phyloP scores from a whole-genome alignment of 2,329 filamentous ascomycete species.

The Alternaria infectoria region DNA sequence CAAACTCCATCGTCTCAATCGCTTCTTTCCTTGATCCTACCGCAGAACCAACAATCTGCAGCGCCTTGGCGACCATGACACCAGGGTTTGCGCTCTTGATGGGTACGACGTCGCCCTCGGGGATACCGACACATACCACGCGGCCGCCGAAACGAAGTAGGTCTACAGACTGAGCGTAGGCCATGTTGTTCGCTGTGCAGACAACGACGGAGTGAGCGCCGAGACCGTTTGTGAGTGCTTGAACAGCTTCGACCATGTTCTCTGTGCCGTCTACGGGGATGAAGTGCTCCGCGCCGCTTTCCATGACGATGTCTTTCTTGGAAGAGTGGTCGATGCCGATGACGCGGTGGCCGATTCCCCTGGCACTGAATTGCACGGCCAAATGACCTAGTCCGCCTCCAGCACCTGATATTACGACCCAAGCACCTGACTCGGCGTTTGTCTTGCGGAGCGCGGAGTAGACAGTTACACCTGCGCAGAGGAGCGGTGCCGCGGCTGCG shows the following conservation, averaged over 20 bases:
- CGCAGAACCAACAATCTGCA: constrained; percentile 54
- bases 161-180: constrained; percentile 51
- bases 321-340: constrained; percentile 69
- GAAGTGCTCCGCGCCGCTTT: constrained; percentile 71
- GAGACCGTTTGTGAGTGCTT: constrained; percentile 62
- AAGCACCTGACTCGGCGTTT: constrained; percentile 64
- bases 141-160: constrained; percentile 55
- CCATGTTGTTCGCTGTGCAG: constrained; percentile 55
- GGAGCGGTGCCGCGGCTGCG: constrained; percentile 67
- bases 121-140: constrained; percentile 56
- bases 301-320: constrained; percentile 67
- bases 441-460: constrained; percentile 69
- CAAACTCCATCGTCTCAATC: constrained; percentile 57
- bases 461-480: constrained; percentile 72
- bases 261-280: constrained; percentile 64
- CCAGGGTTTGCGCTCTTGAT: constrained; percentile 52
- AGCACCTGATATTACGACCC: constrained; percentile 63
- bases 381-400: constrained; percentile 71
- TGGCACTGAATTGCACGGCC: constrained; percentile 64
- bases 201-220: constrained; percentile 68
- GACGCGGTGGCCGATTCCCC: constrained; percentile 68
- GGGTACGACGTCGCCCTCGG: constrained; percentile 55
- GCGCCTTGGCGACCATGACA: constrained; percentile 50
- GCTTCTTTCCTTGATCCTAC: constrained; percentile 57
- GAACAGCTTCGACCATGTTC: constrained; percentile 62